Evolutionary conservation across 306 rosid species (phyloP), one percentile per base, ranked within the genome.

Genomic region (Dryas octopetala): DNA sequence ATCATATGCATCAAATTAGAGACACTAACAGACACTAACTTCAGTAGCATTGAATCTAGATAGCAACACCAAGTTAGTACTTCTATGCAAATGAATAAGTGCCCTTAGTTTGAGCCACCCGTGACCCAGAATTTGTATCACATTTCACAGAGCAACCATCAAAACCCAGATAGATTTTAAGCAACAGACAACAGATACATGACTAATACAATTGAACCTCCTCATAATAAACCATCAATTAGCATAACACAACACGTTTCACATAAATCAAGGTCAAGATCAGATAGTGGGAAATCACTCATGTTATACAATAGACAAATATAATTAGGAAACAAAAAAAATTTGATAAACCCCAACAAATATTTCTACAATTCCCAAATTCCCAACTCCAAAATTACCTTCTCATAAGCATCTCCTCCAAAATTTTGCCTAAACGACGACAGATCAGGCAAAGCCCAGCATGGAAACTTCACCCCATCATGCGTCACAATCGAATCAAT

Each of bases 381-480:
- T 38, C 49, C 1, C 62, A 75, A 12, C 4, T 61, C 17, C 8
- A 13, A 7, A 2, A 70, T 38, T 69, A 92, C 97, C 91, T 89
- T 90, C 5, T 75, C 73, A 77, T 92, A 92, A 75, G 93, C 91
- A 9, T 88, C 89, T 9, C 80, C 78, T 12, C 99, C 98, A 52
- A 64, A 88, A 23, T 84, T 89, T 9, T 79, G 84, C 74, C 75
- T 79, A 52, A 90, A 96, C 9, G 88, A 84, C 4, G 79, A 64
- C n/a, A 95, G 91, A 83, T 95, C 84, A 9, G 90, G 85, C 80
- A 92, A 76, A 16, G 93, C 89, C 97, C 92, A 96, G 60, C 99
- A 92, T 4, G 98, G 93, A 74, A 92, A 90, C 75, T 86, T 84
- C 14, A 71, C 45, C 28, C 98, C 99, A 71, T 96, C 98, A 43